phyloP scores from a whole-genome alignment of 2,329 filamentous ascomycete genomes.

The Rutstroemia sp. region DNA sequence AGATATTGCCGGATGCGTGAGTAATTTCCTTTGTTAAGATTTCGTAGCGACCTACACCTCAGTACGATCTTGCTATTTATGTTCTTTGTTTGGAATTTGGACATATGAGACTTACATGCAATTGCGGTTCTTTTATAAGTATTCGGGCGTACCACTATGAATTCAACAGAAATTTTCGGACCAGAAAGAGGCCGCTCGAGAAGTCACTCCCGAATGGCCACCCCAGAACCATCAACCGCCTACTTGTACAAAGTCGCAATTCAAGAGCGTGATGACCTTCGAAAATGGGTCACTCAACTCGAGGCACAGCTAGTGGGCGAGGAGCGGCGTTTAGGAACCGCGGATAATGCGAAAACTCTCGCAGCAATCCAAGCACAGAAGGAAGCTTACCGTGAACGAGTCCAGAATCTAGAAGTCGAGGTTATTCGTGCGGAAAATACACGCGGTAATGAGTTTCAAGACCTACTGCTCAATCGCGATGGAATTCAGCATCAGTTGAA shows the following conservation, averaged over 20 bases:
- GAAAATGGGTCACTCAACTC: neutral
- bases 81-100: too few relatives aligned
- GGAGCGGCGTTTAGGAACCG: neutral
- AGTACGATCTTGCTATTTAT: too few relatives aligned
- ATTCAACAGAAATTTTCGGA: neutral
- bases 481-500: neutral
- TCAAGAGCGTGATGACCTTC: constrained; percentile 1
- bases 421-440: neutral
- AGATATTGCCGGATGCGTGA: too few relatives aligned
- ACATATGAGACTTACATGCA: too few relatives aligned
- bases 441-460: neutral
- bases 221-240: neutral
- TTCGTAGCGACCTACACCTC: too few relatives aligned
- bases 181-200: neutral
- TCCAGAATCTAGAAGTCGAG: neutral
- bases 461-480: neutral
- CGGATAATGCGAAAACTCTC: neutral
- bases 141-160: neutral
- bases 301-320: neutral
- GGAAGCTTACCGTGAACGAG: neutral
- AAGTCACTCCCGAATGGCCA: neutral
- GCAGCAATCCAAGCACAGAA: neutral
- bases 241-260: neutral
- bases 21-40: too few relatives aligned
- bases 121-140: too few relatives aligned